Evolutionary conservation across 2,329 filamentous ascomycete genomes (phyloP).

Genomic region (Arthrinium phaeospermum): DNA sequence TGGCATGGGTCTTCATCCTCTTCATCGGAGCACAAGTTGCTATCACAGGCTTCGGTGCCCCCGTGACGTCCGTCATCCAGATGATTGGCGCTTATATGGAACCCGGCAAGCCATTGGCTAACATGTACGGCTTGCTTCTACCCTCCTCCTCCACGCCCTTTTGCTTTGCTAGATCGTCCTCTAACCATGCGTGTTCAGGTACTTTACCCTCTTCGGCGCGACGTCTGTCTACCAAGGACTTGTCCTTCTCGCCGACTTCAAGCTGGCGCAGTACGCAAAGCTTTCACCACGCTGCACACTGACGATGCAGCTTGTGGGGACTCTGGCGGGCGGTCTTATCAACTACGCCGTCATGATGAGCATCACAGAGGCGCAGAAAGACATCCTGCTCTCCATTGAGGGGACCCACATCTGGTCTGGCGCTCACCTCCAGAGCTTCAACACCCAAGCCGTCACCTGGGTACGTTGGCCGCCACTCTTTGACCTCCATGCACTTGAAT

Average conservation of each 20-base stretch:
- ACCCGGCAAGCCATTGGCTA: constrained; percentile 45
- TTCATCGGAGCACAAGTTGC: constrained; percentile 47
- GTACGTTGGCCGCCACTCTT: background rate
- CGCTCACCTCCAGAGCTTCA: constrained; percentile 44
- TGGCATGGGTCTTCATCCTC: constrained; percentile 43
- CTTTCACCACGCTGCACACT: constrained; percentile 21
- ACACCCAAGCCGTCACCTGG: constrained; percentile 33
- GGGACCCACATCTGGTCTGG: constrained; percentile 49
- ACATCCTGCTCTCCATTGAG: constrained; percentile 41
- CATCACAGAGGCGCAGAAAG: constrained; percentile 44
- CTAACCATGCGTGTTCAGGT: constrained; percentile 25
- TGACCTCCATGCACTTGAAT: background rate
- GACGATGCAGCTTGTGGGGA: constrained; percentile 38
- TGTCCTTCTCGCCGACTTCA: constrained; percentile 39
- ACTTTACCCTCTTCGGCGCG: constrained; percentile 46
- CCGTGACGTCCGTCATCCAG: constrained; percentile 44
- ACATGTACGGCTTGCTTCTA: constrained; percentile 36
- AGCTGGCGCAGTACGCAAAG: constrained; percentile 23
- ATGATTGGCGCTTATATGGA: constrained; percentile 55
- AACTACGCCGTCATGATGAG: constrained; percentile 45
- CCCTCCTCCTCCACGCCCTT: background rate
- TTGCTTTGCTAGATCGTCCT: background rate
- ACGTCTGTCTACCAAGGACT: constrained; percentile 42
- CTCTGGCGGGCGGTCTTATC: constrained; percentile 42
- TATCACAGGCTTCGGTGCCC: constrained; percentile 47